Conservation (phyloP, 129 eudicot species). For the Arctium minus region DNA sequence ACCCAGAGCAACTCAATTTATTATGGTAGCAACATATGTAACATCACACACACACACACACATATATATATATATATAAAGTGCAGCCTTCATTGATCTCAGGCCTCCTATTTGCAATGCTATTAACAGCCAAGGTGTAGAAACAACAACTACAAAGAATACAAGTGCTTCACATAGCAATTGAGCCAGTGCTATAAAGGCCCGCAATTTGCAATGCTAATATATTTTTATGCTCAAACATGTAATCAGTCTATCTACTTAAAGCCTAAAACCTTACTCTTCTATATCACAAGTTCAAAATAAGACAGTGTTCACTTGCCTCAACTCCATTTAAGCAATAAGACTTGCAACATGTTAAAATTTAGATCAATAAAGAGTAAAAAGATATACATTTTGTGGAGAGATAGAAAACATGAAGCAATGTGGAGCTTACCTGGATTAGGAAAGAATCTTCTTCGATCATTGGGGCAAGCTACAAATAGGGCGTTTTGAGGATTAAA, state of each 20-base stretch:
- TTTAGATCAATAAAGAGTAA: background rate
- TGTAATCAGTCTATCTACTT: background rate
- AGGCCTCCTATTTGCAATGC: background rate
- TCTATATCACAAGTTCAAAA: background rate
- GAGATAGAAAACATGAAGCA: background rate
- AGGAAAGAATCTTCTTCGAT: conserved; percentile 82
- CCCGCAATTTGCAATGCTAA: background rate
- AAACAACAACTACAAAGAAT: background rate
- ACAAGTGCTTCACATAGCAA: background rate
- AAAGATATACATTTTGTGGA: background rate
- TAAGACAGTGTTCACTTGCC: background rate
- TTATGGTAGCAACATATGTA: background rate
- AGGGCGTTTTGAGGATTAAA: conserved; percentile 78
- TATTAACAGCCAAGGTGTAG: background rate
- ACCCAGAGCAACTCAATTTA: background rate
- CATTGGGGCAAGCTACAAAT: conserved; percentile 77
- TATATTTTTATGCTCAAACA: background rate
- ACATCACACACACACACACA: background rate
- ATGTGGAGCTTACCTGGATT: conserved; percentile 59
- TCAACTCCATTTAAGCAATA: background rate
- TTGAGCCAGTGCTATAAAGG: background rate
- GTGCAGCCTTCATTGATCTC: background rate
- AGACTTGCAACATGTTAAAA: background rate
- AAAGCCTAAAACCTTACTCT: background rate
- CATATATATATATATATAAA: background rate